These are phyloP conservation scores for Allium fistulosum DNA, from an alignment of 106 monocot genomes.

Conservation along the genomic window DNA sequence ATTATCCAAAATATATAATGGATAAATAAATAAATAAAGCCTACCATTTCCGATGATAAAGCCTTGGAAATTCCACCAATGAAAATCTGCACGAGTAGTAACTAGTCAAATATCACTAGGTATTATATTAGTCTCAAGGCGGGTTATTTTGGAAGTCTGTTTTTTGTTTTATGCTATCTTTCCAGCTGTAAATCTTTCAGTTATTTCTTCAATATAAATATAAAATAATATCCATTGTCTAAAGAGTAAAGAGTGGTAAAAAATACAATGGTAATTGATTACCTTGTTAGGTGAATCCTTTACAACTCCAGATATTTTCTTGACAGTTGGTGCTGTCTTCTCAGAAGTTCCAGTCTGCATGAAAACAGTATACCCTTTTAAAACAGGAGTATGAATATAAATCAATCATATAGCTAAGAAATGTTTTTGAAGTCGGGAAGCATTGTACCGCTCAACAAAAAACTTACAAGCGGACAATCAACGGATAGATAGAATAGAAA, in stretches of 20 bases:
- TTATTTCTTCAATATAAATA: no score
- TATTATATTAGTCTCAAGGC: no score
- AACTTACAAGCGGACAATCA: neutral
- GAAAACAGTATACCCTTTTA: constrained; percentile 37
- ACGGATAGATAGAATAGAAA: no score
- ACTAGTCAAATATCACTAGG: no score
- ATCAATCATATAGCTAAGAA: constrained; percentile 20
- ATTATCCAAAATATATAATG: neutral
- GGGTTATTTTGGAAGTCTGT: no score
- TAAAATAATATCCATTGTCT: no score
- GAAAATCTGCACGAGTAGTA: constrained; percentile 62
- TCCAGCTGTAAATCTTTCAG: no score
- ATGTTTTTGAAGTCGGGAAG: constrained; percentile 3
- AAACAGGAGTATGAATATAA: constrained; percentile 30
- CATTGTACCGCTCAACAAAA: neutral
- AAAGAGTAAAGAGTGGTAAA: no score
- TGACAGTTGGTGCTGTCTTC: constrained; percentile 38
- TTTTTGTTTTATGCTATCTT: no score
- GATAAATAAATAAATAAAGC: constrained; percentile 7
- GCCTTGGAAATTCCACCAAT: constrained; percentile 70
- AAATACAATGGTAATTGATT: neutral
- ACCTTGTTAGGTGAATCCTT: constrained; percentile 90
- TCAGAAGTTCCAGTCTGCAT: constrained; percentile 70
- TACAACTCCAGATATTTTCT: constrained; percentile 58
- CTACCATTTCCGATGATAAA: constrained; percentile 80